Evolutionary conservation across 1,139 yeast species (phyloP).

Genomic region (Suhomyces maxii): DNA sequence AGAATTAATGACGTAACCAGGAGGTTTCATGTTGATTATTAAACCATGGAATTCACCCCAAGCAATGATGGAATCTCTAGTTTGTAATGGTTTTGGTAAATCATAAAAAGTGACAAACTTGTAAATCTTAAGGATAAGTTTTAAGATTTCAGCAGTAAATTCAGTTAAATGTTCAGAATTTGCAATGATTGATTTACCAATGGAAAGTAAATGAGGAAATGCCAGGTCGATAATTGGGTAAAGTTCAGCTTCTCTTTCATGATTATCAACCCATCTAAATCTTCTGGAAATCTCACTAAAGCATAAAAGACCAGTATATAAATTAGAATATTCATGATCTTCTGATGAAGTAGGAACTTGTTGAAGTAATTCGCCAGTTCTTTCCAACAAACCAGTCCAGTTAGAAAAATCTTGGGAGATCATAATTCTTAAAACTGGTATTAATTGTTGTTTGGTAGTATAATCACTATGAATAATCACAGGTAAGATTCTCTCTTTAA

Average conservation of each 20-base stretch:
- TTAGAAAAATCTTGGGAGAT: constrained; percentile 69
- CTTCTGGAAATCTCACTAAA: constrained; percentile 73
- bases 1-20: constrained; percentile 35
- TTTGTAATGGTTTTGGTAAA: constrained; percentile 69
- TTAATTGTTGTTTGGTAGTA: constrained; percentile 57
- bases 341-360: constrained; percentile 19
- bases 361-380: constrained; percentile 58
- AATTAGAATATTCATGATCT: constrained; percentile 50
- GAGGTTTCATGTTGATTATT: constrained; percentile 62
- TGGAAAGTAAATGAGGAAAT: constrained; percentile 66
- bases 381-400: constrained; percentile 70
- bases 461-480: constrained; percentile 46
- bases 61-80: constrained; percentile 53
- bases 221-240: constrained; percentile 63
- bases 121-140: constrained; percentile 72
- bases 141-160: constrained; percentile 69
- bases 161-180: constrained; percentile 38
- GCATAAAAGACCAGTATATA: constrained; percentile 77
- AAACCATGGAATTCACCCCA: constrained; percentile 83
- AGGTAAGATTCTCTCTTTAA: constrained; percentile 59
- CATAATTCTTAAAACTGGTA: constrained; percentile 68
- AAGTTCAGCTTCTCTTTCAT: constrained; percentile 51
- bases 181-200: constrained; percentile 61
- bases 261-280: constrained; percentile 75
- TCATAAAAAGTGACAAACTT: constrained; percentile 82